Evolutionary conservation across 164 flowering plant species (phyloP).

Genomic region (Brasenia schreberi): DNA sequence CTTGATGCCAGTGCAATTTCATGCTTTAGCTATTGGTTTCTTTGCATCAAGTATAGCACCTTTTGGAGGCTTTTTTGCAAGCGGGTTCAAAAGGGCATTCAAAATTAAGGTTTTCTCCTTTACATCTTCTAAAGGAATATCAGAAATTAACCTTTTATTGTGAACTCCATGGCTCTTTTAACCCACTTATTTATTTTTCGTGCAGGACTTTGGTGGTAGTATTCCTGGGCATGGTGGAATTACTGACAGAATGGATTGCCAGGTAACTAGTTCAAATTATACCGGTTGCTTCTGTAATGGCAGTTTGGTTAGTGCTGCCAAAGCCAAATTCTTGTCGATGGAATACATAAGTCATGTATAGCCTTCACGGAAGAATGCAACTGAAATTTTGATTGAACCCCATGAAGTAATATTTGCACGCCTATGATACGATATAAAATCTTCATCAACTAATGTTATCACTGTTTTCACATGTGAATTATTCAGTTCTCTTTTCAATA

Average conservation of each 20-base stretch:
- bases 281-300: too few relatives aligned
- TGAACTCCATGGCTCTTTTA: not conserved
- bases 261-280: constrained; percentile 29
- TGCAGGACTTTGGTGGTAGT: constrained; percentile 96
- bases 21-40: constrained; percentile 70
- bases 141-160: too few relatives aligned
- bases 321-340: too few relatives aligned
- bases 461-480: too few relatives aligned
- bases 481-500: too few relatives aligned
- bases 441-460: too few relatives aligned
- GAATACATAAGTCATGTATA: too few relatives aligned
- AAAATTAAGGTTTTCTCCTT: constrained; percentile 59
- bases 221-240: constrained; percentile 99
- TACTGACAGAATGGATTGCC: constrained; percentile 98
- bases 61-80: constrained; percentile 98
- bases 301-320: too few relatives aligned
- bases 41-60: constrained; percentile 98
- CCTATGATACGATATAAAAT: too few relatives aligned
- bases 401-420: too few relatives aligned
- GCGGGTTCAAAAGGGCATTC: constrained; percentile 96
- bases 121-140: not conserved
- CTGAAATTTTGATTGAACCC: too few relatives aligned
- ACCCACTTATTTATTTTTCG: not conserved
- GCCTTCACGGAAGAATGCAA: too few relatives aligned
- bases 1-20: constrained; percentile 91